phyloP scores from a whole-genome alignment of 139 green algal genomes.

The Picochlorum sp. region DNA sequence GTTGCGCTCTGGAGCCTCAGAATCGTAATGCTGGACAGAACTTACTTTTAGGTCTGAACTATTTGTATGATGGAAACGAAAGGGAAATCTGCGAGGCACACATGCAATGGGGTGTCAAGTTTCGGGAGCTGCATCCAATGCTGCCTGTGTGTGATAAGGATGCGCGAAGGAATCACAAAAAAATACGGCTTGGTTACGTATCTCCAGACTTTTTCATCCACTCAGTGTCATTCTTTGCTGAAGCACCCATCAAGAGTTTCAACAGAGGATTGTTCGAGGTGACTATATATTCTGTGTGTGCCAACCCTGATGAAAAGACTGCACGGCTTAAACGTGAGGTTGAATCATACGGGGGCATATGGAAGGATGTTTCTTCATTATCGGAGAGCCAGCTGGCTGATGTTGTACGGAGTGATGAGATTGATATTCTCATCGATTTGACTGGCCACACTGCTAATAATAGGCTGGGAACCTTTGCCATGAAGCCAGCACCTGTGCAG shows the following conservation, averaged over 20 bases:
- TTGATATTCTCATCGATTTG: slow-evolving; percentile 96
- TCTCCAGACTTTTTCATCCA: slow-evolving; percentile 95
- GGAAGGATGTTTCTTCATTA: slow-evolving; percentile 46
- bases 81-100: slow-evolving; percentile 68
- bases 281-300: slow-evolving; percentile 49
- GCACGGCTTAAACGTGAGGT: slow-evolving; percentile 42
- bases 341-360: slow-evolving; percentile 50
- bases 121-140: slow-evolving; percentile 38
- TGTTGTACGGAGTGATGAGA: slow-evolving; percentile 40
- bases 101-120: slow-evolving; percentile 60
- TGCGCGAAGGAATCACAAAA: neutral
- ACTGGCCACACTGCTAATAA: slow-evolving; percentile 97
- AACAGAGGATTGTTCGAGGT: slow-evolving; percentile 15
- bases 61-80: slow-evolving; percentile 69
- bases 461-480: slow-evolving; percentile 74
- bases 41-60: slow-evolving; percentile 84
- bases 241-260: slow-evolving; percentile 81
- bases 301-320: slow-evolving; percentile 72
- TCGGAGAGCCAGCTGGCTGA: slow-evolving; percentile 54
- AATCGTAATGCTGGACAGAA: slow-evolving; percentile 73
- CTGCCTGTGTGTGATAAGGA: slow-evolving; percentile 31
- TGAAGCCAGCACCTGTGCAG: slow-evolving; percentile 77
- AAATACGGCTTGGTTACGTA: slow-evolving; percentile 78
- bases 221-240: slow-evolving; percentile 93
- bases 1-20: slow-evolving; percentile 51